Conservation (phyloP, 768 basidiomycete genomes). For the Trametes cinnabarina region DNA sequence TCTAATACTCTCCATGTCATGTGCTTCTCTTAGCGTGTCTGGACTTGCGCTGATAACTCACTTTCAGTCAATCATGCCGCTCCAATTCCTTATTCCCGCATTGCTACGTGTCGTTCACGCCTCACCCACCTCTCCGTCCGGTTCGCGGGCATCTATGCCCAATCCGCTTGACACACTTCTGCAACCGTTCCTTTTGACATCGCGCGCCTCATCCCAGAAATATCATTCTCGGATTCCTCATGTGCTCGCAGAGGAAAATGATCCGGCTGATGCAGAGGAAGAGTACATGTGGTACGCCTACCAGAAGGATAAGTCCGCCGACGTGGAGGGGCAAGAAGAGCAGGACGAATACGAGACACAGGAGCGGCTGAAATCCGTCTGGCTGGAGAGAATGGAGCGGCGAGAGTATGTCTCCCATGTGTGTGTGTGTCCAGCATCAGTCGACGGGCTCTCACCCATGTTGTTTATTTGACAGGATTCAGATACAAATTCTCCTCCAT, state of each 20-base stretch:
- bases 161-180: slow-evolving; percentile 61
- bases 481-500: slow-evolving; percentile 74
- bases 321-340: slow-evolving; percentile 13
- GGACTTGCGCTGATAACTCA: slow-evolving; percentile 1
- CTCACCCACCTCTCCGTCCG: slow-evolving; percentile 11
- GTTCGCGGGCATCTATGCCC: slow-evolving; percentile 29
- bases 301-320: slow-evolving; percentile 53
- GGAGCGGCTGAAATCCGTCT: slow-evolving; percentile 50
- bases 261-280: slow-evolving; percentile 64
- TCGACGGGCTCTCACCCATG: slow-evolving; percentile 4
- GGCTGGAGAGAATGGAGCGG: slow-evolving; percentile 65
- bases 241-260: slow-evolving; percentile 57
- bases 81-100: slow-evolving; percentile 54
- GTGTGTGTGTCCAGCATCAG: not conserved
- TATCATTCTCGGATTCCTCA: slow-evolving; percentile 63
- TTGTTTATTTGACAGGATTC: slow-evolving; percentile 45
- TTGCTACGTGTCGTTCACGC: slow-evolving; percentile 49
- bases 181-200: slow-evolving; percentile 61
- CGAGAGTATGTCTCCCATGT: slow-evolving; percentile 37
- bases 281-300: slow-evolving; percentile 76
- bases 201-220: slow-evolving; percentile 53
- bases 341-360: slow-evolving; percentile 37
- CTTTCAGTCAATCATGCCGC: slow-evolving; percentile 68
- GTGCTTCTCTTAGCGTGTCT: not conserved
- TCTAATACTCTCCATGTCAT: too few relatives aligned